Conservation (phyloP, 139 green algal genomes). For the Chlamydomonas asymmetrica region DNA sequence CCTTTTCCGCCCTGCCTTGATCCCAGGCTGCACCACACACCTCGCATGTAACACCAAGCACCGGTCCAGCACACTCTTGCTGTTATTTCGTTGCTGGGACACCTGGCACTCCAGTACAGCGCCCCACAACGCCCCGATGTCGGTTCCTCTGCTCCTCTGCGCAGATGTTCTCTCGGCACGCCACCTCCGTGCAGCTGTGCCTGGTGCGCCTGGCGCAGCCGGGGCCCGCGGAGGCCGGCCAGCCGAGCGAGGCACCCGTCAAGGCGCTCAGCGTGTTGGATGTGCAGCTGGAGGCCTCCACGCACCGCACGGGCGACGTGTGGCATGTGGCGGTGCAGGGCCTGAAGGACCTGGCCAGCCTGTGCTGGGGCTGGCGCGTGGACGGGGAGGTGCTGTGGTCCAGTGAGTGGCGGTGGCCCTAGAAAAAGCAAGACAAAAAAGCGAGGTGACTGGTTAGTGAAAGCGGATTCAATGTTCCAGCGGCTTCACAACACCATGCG, state of each 20-base stretch:
- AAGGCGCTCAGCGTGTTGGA: slow-evolving; percentile 9
- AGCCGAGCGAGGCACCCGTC: background rate
- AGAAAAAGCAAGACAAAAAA: no score
- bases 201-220: slow-evolving; percentile 32
- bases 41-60: slow-evolving; percentile 3
- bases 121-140: background rate
- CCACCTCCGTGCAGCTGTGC: slow-evolving; percentile 56
- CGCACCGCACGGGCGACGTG: slow-evolving; percentile 55
- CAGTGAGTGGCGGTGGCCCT: slow-evolving; percentile 13
- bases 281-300: slow-evolving; percentile 51
- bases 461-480: no score
- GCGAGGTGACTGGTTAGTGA: no score
- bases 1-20: no score
- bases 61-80: background rate
- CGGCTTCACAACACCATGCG: no score
- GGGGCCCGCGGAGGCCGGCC: no score
- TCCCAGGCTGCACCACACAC: no score
- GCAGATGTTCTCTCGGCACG: slow-evolving; percentile 54
- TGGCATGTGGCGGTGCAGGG: slow-evolving; percentile 53
- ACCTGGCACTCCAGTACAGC: no score
- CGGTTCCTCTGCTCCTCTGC: background rate
- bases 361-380: slow-evolving; percentile 67
- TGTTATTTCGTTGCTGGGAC: background rate
- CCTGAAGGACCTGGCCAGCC: slow-evolving; percentile 38
- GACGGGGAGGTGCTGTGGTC: slow-evolving; percentile 64